Conservation (phyloP, 305 asterid species). For the Solanum hybrid region DNA sequence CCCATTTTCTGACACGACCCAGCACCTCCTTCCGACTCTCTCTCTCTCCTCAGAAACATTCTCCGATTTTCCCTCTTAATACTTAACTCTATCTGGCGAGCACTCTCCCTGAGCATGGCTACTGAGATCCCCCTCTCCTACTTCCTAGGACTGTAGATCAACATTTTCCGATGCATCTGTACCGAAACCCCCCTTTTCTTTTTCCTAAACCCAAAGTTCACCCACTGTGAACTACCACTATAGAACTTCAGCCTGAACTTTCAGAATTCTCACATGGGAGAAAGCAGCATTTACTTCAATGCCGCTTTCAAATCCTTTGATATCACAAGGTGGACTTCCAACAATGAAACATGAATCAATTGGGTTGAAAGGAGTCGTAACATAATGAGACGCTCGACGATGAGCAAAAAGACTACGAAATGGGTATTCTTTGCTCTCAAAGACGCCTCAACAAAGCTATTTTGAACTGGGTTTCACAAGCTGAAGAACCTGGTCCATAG, state of each 20-base stretch:
- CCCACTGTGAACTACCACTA: not conserved
- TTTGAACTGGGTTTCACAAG: not conserved
- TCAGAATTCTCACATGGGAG: not conserved
- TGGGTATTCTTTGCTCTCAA: not conserved
- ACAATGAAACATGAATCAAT: not conserved
- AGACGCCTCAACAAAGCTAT: not conserved
- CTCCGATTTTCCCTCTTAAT: not conserved
- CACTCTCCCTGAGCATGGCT: not conserved
- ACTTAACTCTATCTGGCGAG: not conserved
- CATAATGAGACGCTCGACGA: not conserved
- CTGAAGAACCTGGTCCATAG: not conserved
- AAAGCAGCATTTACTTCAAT: not conserved
- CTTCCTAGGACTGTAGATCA: not conserved
- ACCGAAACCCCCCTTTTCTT: not conserved
- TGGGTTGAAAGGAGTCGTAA: not conserved
- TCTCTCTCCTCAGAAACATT: not conserved
- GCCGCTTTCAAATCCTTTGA: not conserved
- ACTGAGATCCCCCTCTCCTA: not conserved
- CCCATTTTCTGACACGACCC: not conserved
- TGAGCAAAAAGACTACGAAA: not conserved
- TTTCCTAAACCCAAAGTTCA: not conserved
- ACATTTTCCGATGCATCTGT: not conserved
- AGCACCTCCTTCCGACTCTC: not conserved
- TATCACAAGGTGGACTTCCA: not conserved
- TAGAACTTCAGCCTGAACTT: not conserved